A percentile compares a stretch with the other conserved stretches of the same genome.
Evolutionary conservation across 139 green algal genomes (phyloP).

Genomic region (Ettlia oleoabundans): DNA sequence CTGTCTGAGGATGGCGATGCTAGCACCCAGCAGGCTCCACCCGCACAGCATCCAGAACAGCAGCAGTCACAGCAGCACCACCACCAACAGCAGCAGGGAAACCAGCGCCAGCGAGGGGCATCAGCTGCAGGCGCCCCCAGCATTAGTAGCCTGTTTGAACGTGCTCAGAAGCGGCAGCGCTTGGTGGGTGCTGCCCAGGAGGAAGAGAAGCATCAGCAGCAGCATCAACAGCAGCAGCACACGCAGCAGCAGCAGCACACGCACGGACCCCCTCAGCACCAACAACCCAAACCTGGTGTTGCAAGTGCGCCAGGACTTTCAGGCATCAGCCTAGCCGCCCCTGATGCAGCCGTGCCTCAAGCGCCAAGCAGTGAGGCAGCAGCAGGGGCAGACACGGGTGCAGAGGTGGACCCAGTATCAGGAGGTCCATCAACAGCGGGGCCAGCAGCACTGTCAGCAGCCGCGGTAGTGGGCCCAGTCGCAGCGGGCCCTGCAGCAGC

Average conservation of each 20-base stretch:
- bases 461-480: not conserved
- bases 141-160: conserved; percentile 17
- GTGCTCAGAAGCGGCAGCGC: conserved; percentile 19
- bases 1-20: too few relatives aligned
- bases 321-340: not conserved
- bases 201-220: not conserved
- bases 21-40: not conserved
- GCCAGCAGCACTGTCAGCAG: not conserved
- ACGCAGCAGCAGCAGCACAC: not conserved
- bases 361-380: not conserved
- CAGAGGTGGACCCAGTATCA: too few relatives aligned
- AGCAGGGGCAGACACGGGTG: not conserved
- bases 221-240: not conserved
- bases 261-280: not conserved
- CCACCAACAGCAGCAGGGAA: not conserved
- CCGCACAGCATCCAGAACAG: not conserved
- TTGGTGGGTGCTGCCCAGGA: not conserved
- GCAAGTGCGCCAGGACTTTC: not conserved
- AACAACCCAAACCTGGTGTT: not conserved
- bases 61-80: not conserved
- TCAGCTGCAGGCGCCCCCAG: not conserved
- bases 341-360: not conserved
- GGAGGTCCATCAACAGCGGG: not conserved
- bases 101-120: too few relatives aligned
- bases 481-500: not conserved